A percentile compares a stretch with the other conserved stretches of the same genome.
Conservation (phyloP, 2,329 filamentous ascomycete genomes). For the Cercospora zeae-maydis region DNA sequence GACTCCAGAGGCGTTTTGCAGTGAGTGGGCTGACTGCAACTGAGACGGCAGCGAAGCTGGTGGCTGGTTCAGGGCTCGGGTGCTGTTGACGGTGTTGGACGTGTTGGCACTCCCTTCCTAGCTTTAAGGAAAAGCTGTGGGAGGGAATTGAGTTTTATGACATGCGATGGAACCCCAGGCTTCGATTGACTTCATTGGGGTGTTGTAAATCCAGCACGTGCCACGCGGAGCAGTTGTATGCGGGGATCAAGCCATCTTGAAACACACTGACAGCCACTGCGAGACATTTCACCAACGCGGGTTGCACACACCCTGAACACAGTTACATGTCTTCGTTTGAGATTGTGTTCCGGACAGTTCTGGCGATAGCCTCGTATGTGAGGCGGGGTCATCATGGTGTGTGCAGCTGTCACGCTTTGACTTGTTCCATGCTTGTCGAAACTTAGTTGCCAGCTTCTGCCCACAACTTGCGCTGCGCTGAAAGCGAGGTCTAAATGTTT, state of each 20-base stretch:
- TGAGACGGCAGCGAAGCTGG: not conserved
- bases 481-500: not conserved
- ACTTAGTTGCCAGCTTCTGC: not conserved
- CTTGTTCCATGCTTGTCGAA: not conserved
- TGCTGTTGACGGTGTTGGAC: not conserved
- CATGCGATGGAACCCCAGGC: not conserved
- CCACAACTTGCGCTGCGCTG: not conserved
- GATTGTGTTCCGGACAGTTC: not conserved
- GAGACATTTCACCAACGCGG: not conserved
- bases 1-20: not conserved
- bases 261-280: not conserved
- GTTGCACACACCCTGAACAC: not conserved
- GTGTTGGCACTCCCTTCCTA: not conserved
- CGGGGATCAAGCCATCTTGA: not conserved
- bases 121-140: not conserved
- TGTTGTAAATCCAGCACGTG: not conserved
- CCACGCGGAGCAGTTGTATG: not conserved
- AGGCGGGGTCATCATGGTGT: not conserved
- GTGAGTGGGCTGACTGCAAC: not conserved
- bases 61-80: not conserved
- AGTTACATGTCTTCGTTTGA: not conserved
- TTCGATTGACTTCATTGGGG: not conserved
- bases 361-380: not conserved
- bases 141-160: conserved; percentile 5
- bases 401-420: not conserved